Conservation (phyloP, 2,329 filamentous ascomycete genomes). For the Didymosphaeria variabile region DNA sequence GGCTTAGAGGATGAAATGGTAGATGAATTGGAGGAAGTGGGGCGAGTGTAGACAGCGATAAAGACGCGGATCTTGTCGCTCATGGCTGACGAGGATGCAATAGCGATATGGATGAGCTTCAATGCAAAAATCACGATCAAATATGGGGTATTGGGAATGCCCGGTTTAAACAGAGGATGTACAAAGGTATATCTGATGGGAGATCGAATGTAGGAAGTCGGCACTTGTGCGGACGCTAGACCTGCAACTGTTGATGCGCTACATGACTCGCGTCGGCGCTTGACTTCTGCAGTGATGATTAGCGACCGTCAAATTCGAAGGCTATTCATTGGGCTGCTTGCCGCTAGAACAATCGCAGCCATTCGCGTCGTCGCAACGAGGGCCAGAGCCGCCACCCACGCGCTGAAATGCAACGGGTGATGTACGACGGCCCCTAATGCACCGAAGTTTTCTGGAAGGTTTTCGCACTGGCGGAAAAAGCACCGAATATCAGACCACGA, state of each 20-base stretch:
- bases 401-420: neutral
- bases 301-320: neutral
- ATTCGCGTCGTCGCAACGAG: neutral
- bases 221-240: neutral
- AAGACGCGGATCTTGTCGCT: constrained; percentile 28
- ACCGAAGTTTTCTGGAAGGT: constrained; percentile 5
- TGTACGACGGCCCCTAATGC: neutral
- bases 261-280: constrained; percentile 10
- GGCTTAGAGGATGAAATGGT: constrained; percentile 9
- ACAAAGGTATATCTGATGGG: neutral
- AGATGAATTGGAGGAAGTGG: constrained; percentile 13
- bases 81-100: constrained; percentile 14
- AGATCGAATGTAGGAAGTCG: neutral
- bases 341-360: constrained; percentile 1
- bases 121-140: neutral
- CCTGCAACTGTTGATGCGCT: neutral
- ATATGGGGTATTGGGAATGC: neutral
- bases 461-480: neutral
- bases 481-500: neutral
- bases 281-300: neutral
- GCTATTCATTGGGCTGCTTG: neutral
- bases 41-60: constrained; percentile 25
- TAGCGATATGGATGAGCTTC: neutral
- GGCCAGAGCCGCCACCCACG: neutral
- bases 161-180: neutral